phyloP scores from a whole-genome alignment of 2,329 filamentous ascomycete species.

The Calonectria pseudoreteaudii region DNA sequence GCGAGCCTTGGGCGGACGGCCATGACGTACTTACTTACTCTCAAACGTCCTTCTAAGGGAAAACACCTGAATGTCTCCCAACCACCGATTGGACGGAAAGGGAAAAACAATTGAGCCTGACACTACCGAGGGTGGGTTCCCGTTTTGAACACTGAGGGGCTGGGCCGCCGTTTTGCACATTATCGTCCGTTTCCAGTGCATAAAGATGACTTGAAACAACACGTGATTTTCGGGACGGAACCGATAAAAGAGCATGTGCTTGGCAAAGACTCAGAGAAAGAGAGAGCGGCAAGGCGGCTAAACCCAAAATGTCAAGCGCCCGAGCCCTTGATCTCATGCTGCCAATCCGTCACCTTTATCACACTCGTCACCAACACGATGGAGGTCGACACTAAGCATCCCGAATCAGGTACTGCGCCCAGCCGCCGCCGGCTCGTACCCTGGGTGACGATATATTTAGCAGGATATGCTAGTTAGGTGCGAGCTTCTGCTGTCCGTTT shows the following conservation, averaged over 20 bases:
- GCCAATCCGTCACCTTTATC: neutral
- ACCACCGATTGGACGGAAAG: neutral
- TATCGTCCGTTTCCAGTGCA: neutral
- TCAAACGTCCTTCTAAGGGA: neutral
- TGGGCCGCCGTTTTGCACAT: neutral
- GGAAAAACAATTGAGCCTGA: neutral
- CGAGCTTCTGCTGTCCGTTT: slow-evolving; percentile 1
- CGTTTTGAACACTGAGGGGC: neutral
- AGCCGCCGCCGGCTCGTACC: slow-evolving; percentile 4
- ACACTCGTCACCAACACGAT: slow-evolving; percentile 6
- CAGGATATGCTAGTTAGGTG: slow-evolving; percentile 19
- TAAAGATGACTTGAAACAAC: neutral
- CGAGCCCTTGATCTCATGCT: slow-evolving; percentile 1
- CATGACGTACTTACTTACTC: neutral
- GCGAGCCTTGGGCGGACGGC: neutral
- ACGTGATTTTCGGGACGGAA: neutral
- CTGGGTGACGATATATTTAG: slow-evolving; percentile 38
- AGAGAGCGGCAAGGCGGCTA: slow-evolving; percentile 14
- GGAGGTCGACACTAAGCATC: neutral
- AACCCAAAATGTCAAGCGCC: slow-evolving; percentile 13
- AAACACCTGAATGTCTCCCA: neutral
- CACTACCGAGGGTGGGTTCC: neutral
- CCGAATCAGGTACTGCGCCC: slow-evolving; percentile 4
- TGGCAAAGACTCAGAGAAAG: neutral
- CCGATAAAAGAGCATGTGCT: neutral